These are phyloP conservation scores for Paramarasmius palmivorus DNA, from an alignment of 1,284 basidiomycete species.

Conservation along the genomic window DNA sequence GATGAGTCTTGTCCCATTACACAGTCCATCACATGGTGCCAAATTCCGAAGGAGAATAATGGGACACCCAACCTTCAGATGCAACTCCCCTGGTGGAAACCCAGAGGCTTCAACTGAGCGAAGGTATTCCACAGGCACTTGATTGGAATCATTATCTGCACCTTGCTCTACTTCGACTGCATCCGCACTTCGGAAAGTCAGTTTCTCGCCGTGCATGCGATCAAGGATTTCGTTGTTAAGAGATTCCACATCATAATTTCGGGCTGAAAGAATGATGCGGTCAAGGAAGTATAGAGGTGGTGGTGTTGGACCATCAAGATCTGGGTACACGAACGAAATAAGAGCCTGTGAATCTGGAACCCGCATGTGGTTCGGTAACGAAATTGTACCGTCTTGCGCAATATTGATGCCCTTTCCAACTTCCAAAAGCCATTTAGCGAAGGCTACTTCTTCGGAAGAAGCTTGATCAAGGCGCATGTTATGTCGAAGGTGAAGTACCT, in stretches of 20 bases:
- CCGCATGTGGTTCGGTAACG: slow-evolving; percentile 29
- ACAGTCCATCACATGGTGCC: slow-evolving; percentile 29
- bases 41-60: slow-evolving; percentile 38
- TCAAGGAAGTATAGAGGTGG: slow-evolving; percentile 34
- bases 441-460: slow-evolving; percentile 24
- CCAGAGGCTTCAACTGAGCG: slow-evolving; percentile 19
- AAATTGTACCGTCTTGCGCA: slow-evolving; percentile 9
- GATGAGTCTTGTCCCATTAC: slow-evolving; percentile 37
- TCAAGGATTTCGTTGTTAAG: slow-evolving; percentile 33
- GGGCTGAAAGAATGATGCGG: slow-evolving; percentile 34
- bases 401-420: slow-evolving; percentile 35
- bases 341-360: slow-evolving; percentile 10
- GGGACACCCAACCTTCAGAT: slow-evolving; percentile 27
- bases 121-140: slow-evolving; percentile 18
- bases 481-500: slow-evolving; percentile 27
- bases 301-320: slow-evolving; percentile 17
- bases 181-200: slow-evolving; percentile 25
- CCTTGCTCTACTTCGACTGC: slow-evolving; percentile 1
- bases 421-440: slow-evolving; percentile 41
- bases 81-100: slow-evolving; percentile 23
- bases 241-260: slow-evolving; percentile 34
- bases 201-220: slow-evolving; percentile 27
- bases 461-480: slow-evolving; percentile 39
- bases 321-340: slow-evolving; percentile 12
- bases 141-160: background rate